Base-by-base conservation (phyloP, 768 basidiomycete genomes). In the Trametopsis cervina region DNA sequence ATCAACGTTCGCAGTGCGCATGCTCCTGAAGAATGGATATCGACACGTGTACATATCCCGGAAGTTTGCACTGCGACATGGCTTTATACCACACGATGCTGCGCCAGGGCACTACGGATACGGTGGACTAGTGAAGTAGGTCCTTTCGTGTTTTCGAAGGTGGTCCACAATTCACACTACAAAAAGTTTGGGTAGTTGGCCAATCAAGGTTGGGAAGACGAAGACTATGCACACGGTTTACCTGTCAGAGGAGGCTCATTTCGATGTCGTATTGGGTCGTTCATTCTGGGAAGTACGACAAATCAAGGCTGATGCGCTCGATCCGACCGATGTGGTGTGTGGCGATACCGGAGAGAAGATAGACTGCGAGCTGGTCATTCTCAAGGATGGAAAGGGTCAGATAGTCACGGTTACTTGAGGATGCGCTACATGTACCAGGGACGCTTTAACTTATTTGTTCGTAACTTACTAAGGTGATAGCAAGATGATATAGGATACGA, bases 41-140 rank as follows among this genome's bases (percentile, higher is more conserved):
- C 75, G 91, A 12, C 83, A 94, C 58, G 94, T 97, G 43, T 99
- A 99, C 67, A 85, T 99, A 50, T 96, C 93, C 11, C 79, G 96
- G 47, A 85, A 86, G 60, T 99, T 98, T 60, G 96, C 96, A 1
- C 69, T 82, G 52, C 77, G 81, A 54, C 80, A 96, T 61, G 85
- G 84, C 1, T 91, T 99, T 63, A 87, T 97, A 47, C 89, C 91
- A 1, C 69, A 73, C 18, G 90, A 93, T 54, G 87, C 92, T 48
- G 80, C 81, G 1, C 92, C 90, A 5, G 96, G 96, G 4, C 77
- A 84, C 51, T 92, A 94, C 57, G 95, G 96, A n/a, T 99, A 97
- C 61, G 77, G 83, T 6, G 94, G 95, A 3, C 73, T 90, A 7
- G 79, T 91, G 46, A 89, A 83, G 69, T 71, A 52, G 20, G 61